Percentiles rank a stretch among this genome's conserved stretches.
These are phyloP conservation scores for Neofusicoccum sp. DNA, from an alignment of 2,329 filamentous ascomycete genomes.

Conservation along the genomic window DNA sequence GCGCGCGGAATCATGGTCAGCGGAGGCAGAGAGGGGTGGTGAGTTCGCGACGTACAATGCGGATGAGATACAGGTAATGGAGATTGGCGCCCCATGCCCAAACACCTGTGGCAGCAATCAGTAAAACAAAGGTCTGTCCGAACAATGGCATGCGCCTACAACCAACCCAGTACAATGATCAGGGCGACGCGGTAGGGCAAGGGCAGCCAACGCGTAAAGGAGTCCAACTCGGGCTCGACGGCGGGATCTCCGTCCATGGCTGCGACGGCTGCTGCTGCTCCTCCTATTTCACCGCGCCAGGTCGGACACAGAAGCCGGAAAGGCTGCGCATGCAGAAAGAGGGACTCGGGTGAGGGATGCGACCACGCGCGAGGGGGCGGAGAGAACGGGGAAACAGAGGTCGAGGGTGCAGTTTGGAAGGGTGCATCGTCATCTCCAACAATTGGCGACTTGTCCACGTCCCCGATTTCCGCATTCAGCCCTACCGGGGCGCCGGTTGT, in stretches of 20 bases:
- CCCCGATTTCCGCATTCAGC: conserved; percentile 15
- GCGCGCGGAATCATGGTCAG: conserved; percentile 26
- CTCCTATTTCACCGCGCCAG: conserved; percentile 19
- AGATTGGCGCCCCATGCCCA: conserved; percentile 96
- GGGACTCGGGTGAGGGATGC: neutral
- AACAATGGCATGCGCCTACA: conserved; percentile 22
- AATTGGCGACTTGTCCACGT: conserved; percentile 13
- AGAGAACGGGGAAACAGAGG: neutral
- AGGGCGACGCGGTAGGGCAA: conserved; percentile 88
- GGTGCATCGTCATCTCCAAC: neutral
- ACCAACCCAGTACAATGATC: conserved; percentile 78
- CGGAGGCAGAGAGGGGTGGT: conserved; percentile 16
- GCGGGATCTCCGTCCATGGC: conserved; percentile 73
- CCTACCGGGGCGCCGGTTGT: conserved; percentile 14
- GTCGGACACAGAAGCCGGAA: neutral
- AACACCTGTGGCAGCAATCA: conserved; percentile 61
- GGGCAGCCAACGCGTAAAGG: conserved; percentile 83
- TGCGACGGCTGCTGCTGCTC: neutral
- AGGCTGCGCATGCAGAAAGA: conserved; percentile 20
- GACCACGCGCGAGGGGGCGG: neutral
- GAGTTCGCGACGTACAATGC: conserved; percentile 62
- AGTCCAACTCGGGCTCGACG: conserved; percentile 71
- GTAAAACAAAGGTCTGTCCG: conserved; percentile 3
- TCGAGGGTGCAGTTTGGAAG: neutral
- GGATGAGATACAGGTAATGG: conserved; percentile 76